Evolutionary conservation across 306 rosid species (phyloP).

Genomic region (Rosa persica): DNA sequence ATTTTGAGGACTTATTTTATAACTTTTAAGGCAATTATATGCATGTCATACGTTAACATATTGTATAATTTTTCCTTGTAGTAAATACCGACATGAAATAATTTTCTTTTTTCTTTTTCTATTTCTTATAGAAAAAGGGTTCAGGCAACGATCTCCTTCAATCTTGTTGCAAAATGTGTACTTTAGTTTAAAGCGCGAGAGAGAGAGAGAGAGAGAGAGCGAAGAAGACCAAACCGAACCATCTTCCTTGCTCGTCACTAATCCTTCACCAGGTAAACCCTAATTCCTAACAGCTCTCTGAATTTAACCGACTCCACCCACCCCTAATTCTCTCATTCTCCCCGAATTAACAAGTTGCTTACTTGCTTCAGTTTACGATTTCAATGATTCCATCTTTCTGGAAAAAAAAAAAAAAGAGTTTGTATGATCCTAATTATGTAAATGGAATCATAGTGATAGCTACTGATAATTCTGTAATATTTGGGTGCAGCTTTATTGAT

Average conservation of each 20-base stretch:
- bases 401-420: neutral
- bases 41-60: too few relatives aligned
- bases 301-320: neutral
- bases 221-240: constrained; percentile 1
- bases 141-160: neutral
- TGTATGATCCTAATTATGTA: neutral
- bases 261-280: constrained; percentile 30
- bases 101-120: neutral
- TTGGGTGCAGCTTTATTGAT: constrained; percentile 32
- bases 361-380: neutral
- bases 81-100: too few relatives aligned
- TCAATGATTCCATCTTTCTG: too few relatives aligned
- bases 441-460: neutral
- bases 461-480: neutral
- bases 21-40: too few relatives aligned
- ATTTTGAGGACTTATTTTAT: too few relatives aligned
- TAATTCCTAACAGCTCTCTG: constrained; percentile 3
- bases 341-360: neutral
- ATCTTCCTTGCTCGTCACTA: neutral
- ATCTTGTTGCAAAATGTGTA: neutral
- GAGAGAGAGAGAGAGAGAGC: neutral
- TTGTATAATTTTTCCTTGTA: too few relatives aligned
- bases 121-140: neutral
- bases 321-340: neutral
- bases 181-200: neutral